Conservation (phyloP, 2,329 filamentous ascomycete genomes). For the Paecilomyces niveus region DNA sequence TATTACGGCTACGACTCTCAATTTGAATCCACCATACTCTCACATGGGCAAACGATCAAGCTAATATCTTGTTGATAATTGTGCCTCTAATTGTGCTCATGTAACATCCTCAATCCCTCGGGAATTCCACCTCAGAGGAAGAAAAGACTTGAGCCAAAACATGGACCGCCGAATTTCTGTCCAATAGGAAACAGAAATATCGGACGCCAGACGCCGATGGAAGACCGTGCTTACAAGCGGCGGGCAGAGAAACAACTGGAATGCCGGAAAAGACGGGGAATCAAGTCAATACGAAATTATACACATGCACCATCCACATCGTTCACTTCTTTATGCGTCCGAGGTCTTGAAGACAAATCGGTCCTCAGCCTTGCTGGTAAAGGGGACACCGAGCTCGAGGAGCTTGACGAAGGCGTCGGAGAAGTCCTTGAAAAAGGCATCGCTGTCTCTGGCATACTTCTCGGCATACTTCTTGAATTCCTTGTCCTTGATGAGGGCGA, state of each 20-base stretch:
- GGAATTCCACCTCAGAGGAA: neutral
- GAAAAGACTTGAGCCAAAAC: neutral
- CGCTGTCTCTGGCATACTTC: conserved; percentile 85
- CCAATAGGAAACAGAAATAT: neutral
- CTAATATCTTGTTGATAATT: neutral
- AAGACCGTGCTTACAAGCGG: neutral
- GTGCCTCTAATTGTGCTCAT: neutral
- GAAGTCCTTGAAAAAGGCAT: conserved; percentile 92
- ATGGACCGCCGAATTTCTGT: neutral
- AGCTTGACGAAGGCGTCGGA: conserved; percentile 69
- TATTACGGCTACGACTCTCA: neutral
- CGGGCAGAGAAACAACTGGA: neutral
- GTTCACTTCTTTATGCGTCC: conserved; percentile 15
- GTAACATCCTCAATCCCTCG: neutral
- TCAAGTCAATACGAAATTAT: neutral
- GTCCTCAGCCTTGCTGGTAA: conserved; percentile 57
- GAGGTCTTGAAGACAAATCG: conserved; percentile 59
- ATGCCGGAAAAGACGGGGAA: neutral
- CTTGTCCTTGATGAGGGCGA: conserved; percentile 83
- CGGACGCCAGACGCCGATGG: conserved; percentile 16
- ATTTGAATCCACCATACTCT: neutral
- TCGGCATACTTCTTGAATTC: conserved; percentile 72
- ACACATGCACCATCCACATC: conserved; percentile 8
- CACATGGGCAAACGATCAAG: neutral
- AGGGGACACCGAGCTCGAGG: conserved; percentile 92